Base-by-base conservation (phyloP, 768 basidiomycete genomes). In the Leccinum incarnatum region DNA sequence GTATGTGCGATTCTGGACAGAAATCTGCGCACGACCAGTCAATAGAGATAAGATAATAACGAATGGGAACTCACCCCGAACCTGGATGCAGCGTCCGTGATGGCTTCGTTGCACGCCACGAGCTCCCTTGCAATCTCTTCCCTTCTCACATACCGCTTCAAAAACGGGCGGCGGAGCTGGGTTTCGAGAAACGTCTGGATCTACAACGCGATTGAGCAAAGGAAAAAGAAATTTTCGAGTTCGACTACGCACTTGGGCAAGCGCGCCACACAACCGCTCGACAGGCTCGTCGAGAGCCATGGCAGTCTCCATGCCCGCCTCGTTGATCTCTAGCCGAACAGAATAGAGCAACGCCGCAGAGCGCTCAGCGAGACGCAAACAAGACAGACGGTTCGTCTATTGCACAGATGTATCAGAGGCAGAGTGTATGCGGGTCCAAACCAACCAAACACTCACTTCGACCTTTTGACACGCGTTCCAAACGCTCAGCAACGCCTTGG, bases 131-230 rank as follows among this genome's bases (percentile, higher is more conserved):
- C 67, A 29, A 86, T 86, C 61, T 92, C 89, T 40, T 89, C 86
- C 46, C 88, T 82, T 67, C 85, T 85, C 40, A 93, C 78, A 66
- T 89, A 93, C 4, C 89, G 79, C 71, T 90, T 89, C 61, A 93
- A 72, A 74, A 91, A 93, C 0, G 91, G 87, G 2, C 89, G 76
- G 45, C 82, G 63, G n/a, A 78, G 75, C 62, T 90, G 85, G 62
- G 83, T 85, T 55, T 77, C 66, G 27, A 90, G 76, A 62, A 91
- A 81, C 2, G 67, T 62, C 42, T 76, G 74, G 4, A 89, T 79
- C 81, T 81, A 49, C 29, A 54, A 29, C 45, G 29, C 5, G 15
- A 50, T 4, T 61, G 19, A 59, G 48, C 36, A 29, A 15, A 59
- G 27, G 32, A 29, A 8, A 30, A 17, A 19, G 5, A 14, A 11